Evolutionary conservation across 2,329 filamentous ascomycete species (phyloP), one percentile per base, ranked within the genome.

Genomic region (Diaporthe helianthi): DNA sequence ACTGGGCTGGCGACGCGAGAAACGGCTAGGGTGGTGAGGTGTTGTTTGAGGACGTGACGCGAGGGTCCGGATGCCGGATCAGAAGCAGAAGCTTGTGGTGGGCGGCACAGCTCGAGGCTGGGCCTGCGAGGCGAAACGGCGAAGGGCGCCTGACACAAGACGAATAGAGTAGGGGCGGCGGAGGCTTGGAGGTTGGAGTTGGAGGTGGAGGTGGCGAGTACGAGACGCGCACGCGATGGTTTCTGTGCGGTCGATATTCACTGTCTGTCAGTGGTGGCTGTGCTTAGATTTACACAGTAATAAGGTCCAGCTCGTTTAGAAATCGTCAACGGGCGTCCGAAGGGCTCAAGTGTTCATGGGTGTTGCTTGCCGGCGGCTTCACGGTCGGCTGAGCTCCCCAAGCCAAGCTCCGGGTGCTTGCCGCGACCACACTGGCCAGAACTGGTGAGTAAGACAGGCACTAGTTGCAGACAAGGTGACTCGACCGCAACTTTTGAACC

Each of bases 301-400:
- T 31, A 29, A 58, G 51, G 36, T 51, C 10, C 29, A 55, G 46
- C 54, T 67, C 15, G 24, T 58, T 29, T 67, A 53, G 36, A 49
- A 49, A 19, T 63, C 58, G 58, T 63, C 44, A 63, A 63, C 58
- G 44, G 49, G n/a, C 49, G 26, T 49, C 47, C n/a, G 44, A 63
- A 44, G 44, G 44, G 58, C 29, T 44, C 58, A 61, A 61, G 58
- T 63, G 55, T 49, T 31, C n/a, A 63, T 49, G 58, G 44, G 44
- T 47, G 58, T 63, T 63, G 58, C 58, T 63, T 63, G 58, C 58
- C 58, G 58, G 41, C 58, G 44, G 58, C 58, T 47, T 49, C 29
- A 49, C 58, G 58, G n/a, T n/a, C n/a, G n/a, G 58, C 58, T 49
- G 58, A 63, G 58, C 58, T 63, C 24, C 41, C 55, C n/a, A n/a